Conservation (phyloP, 345 rosid species). For the Acer yangbiense region DNA sequence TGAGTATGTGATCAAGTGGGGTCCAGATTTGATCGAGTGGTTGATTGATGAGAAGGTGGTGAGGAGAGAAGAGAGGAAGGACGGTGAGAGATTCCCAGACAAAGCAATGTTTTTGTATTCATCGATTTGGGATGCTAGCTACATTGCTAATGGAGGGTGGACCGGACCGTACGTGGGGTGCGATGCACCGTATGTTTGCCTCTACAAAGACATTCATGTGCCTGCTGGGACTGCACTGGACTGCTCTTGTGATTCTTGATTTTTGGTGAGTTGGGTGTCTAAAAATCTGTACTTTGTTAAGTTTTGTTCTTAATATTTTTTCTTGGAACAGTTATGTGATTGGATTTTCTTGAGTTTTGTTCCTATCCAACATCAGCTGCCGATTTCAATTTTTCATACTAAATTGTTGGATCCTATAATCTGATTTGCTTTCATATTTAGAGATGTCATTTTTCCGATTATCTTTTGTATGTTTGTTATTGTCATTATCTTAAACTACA, state of each 20-base stretch:
- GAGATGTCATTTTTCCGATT: background rate
- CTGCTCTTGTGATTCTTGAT: slow-evolving; percentile 31
- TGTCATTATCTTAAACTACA: background rate
- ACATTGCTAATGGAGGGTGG: slow-evolving; percentile 50
- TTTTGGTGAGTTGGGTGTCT: slow-evolving; percentile 18
- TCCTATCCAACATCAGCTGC: background rate
- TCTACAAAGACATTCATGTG: slow-evolving; percentile 51
- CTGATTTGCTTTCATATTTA: slow-evolving; percentile 1
- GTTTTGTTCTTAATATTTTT: background rate
- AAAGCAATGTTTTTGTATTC: slow-evolving; percentile 58
- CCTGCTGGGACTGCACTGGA: slow-evolving; percentile 40
- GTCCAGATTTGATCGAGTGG: slow-evolving; percentile 53
- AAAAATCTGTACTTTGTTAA: background rate
- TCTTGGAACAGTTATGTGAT: slow-evolving; percentile 2
- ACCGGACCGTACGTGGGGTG: slow-evolving; percentile 44
- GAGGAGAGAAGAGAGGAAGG: slow-evolving; percentile 50
- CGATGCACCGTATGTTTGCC: slow-evolving; percentile 59
- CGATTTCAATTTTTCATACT: background rate
- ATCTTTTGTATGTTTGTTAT: background rate
- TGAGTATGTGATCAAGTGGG: slow-evolving; percentile 55
- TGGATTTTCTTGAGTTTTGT: background rate
- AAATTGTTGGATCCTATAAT: background rate
- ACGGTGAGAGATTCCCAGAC: slow-evolving; percentile 43
- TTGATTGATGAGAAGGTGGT: slow-evolving; percentile 51
- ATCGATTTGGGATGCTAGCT: slow-evolving; percentile 66